phyloP scores from a whole-genome alignment of 2,329 filamentous ascomycete genomes.

The Ascochyta fabae region DNA sequence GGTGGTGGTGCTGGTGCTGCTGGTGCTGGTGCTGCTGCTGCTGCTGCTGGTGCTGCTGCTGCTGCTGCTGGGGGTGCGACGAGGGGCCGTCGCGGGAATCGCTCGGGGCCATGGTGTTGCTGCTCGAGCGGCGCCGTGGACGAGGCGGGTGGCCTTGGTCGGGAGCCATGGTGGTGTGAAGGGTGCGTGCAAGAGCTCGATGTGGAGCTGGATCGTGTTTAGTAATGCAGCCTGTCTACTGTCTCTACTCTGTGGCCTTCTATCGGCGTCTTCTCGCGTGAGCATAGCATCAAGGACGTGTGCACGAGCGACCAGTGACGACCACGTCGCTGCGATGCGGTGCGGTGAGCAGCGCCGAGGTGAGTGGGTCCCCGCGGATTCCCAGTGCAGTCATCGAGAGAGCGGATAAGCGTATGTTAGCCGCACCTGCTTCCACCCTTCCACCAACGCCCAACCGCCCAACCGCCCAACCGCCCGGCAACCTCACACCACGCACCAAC shows the following conservation, averaged over 20 bases:
- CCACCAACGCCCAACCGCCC: too few species aligned
- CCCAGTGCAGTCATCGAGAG: neutral
- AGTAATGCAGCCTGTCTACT: conserved; percentile 11
- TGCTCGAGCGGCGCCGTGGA: neutral
- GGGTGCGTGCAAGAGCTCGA: conserved; percentile 1
- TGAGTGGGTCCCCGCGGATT: conserved; percentile 19
- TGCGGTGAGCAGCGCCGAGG: conserved; percentile 23
- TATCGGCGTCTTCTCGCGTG: neutral
- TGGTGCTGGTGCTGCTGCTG: too few species aligned
- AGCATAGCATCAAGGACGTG: neutral
- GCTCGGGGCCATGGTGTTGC: neutral
- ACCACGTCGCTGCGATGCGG: neutral
- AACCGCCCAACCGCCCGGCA: neutral
- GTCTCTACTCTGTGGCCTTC: neutral
- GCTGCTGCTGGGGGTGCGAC: too few species aligned
- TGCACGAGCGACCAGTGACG: neutral
- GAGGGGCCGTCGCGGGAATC: neutral
- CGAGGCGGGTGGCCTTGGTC: neutral
- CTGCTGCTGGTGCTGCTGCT: too few species aligned
- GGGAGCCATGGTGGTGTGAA: conserved; percentile 18
- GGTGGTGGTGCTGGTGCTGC: too few species aligned
- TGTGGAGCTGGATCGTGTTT: conserved; percentile 5
- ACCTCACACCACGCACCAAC: neutral
- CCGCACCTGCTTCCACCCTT: neutral
- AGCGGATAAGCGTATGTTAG: neutral